Conservation (phyloP, 345 rosid species). For the Rhizophora apiculata region DNA sequence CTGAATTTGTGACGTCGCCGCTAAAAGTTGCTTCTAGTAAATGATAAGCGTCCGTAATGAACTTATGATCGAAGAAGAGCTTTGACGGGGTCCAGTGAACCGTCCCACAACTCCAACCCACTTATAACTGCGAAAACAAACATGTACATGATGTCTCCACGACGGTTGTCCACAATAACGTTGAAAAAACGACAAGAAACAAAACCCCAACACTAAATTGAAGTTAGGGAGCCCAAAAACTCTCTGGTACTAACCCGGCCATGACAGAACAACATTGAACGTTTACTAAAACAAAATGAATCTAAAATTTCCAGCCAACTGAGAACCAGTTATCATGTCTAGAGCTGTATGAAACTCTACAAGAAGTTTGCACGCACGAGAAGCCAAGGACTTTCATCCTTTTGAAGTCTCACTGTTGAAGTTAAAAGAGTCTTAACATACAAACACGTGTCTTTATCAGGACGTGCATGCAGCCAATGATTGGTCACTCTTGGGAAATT, state of each 20-base stretch:
- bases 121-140: constrained; percentile 37
- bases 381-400: too few relatives aligned
- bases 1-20: constrained; percentile 51
- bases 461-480: too few relatives aligned
- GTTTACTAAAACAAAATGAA: neutral
- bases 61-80: constrained; percentile 64
- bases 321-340: neutral
- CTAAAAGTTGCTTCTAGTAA: constrained; percentile 60
- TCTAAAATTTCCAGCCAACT: neutral
- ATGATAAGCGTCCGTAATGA: constrained; percentile 43
- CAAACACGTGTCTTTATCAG: too few relatives aligned
- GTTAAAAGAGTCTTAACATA: too few relatives aligned
- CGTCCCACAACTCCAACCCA: constrained; percentile 96
- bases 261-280: constrained; percentile 27
- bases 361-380: too few relatives aligned
- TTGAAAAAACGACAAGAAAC: neutral
- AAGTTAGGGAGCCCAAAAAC: constrained; percentile 74
- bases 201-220: constrained; percentile 73
- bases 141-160: neutral
- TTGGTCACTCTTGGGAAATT: too few relatives aligned
- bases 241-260: constrained; percentile 84
- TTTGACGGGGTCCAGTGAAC: constrained; percentile 82
- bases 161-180: neutral
- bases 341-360: neutral
- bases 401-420: too few relatives aligned